Evolutionary conservation across 2,329 filamentous ascomycete species (phyloP), one percentile per base, ranked within the genome.

Genomic region (Nemania sp.): DNA sequence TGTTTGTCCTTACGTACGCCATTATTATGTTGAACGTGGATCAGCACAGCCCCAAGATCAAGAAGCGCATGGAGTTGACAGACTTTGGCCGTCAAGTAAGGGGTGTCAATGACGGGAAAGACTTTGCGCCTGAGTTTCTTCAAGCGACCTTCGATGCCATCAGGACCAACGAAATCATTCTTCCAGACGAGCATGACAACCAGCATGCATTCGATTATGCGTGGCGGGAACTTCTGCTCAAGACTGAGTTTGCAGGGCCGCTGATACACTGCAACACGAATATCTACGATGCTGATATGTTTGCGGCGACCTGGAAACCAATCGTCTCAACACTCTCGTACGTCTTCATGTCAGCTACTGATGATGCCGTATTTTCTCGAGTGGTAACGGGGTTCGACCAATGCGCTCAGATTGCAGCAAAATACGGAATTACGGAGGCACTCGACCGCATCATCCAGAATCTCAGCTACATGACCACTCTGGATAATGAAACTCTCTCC

Each of bases 1-100:
- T 94, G 19, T 99, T 90, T 66, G 85, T 99, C 42, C 77, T 99
- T 46, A 93, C 90, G 0, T 99, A 99, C 69, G 94, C 92, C 31
- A 95, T 97, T 66, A 96, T 99, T 70, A 91, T 99, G 84, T 77
- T 99, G 52, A 99, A 99, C 68, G 97, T 93, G 1, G 94, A 99
- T 68, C 89, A 95, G 65, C 94, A 97, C 71, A 99, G 96, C 66
- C 92, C 91, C 0, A 97, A 97, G 63, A 73, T 97, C 58, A 91
- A 84, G 63, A 89, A 88, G 66, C 89, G 93, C 34, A 99, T 99
- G 94, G 85, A 86, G 1, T 79, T 86, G 36, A 80, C 84, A 49
- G 89, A 93, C 64, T 99, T 99, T 70, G 81, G 89, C 0, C 86
- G 84, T 59, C 97, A 99, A 68, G 74, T 99, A n/a, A 83, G 92